phyloP scores from a whole-genome alignment of 139 green algal species.

The Medakamo hakoo region DNA sequence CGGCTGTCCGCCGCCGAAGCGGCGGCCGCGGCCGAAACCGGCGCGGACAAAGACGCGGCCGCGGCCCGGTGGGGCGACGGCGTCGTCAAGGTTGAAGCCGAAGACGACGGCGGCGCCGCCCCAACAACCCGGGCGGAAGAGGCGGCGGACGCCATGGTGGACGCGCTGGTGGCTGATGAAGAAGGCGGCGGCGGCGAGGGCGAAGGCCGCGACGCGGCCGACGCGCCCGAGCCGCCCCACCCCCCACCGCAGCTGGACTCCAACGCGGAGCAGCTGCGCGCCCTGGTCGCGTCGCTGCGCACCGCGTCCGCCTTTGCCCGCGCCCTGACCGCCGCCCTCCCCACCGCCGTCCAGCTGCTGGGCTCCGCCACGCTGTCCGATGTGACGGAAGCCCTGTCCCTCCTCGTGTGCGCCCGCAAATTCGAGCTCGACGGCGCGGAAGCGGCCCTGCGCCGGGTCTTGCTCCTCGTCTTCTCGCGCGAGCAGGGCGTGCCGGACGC shows the following conservation, averaged over 20 bases:
- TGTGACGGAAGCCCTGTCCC: slow-evolving; percentile 45
- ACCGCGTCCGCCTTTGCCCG: slow-evolving; percentile 39
- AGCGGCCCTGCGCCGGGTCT: slow-evolving; percentile 40
- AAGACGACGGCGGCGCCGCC: not conserved
- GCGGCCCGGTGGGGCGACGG: slow-evolving; percentile 1
- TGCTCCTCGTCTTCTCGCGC: slow-evolving; percentile 69
- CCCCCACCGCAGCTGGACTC: slow-evolving; percentile 1
- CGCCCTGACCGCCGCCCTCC: slow-evolving; percentile 21
- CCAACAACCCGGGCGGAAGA: slow-evolving; percentile 6
- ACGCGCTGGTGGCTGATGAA: slow-evolving; percentile 3
- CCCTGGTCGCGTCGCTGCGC: slow-evolving; percentile 53
- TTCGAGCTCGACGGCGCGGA: slow-evolving; percentile 38
- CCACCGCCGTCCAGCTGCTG: slow-evolving; percentile 45
- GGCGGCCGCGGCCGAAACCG: not conserved
- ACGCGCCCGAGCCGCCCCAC: not conserved
- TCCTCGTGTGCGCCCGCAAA: slow-evolving; percentile 49
- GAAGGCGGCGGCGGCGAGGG: not conserved
- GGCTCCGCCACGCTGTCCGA: slow-evolving; percentile 34
- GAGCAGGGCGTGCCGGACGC: slow-evolving; percentile 43
- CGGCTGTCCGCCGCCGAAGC: slow-evolving; percentile 11
- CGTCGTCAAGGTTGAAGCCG: not conserved
- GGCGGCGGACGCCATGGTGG: slow-evolving; percentile 8
- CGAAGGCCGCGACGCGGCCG: slow-evolving; percentile 3
- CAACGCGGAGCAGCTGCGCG: slow-evolving; percentile 26
- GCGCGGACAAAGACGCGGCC: slow-evolving; percentile 4